A percentile compares a stretch with the other conserved stretches of the same genome.
Conservation (phyloP, 805 yeast genomes). For the Metschnikowia peoriensis region DNA sequence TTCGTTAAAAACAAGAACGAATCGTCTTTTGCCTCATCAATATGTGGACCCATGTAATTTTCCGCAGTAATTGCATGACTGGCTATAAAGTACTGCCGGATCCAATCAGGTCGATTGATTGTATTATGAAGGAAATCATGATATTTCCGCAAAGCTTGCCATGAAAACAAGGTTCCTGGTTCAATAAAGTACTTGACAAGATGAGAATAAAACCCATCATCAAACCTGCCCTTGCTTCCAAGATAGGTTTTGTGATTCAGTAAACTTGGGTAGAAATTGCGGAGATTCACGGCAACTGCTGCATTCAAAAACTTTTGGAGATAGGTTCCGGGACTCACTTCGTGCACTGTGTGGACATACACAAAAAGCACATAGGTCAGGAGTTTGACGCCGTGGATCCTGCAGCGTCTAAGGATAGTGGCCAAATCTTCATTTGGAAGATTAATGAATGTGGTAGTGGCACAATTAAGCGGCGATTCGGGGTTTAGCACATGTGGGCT, state of each 20-base stretch:
- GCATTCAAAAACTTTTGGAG: constrained; percentile 1
- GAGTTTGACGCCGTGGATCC: constrained; percentile 3
- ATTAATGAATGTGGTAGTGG: not conserved
- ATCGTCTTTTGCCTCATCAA: not conserved
- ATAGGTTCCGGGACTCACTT: constrained; percentile 3
- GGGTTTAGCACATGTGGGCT: not conserved
- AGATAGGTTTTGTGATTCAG: constrained; percentile 1
- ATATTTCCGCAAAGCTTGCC: constrained; percentile 5
- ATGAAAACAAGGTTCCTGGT: constrained; percentile 1
- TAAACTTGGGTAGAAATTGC: not conserved
- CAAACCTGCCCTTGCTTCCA: not conserved
- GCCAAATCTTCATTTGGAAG: not conserved
- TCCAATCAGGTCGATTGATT: constrained; percentile 1
- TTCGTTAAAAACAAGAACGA: constrained; percentile 3
- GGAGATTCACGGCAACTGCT: constrained; percentile 4
- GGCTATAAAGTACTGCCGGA: constrained; percentile 4
- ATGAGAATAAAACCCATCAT: constrained; percentile 7
- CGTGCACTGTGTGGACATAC: constrained; percentile 5
- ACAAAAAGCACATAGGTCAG: constrained; percentile 3
- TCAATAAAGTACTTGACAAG: not conserved
- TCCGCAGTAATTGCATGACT: constrained; percentile 4
- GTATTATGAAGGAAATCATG: constrained; percentile 4
- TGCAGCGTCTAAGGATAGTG: not conserved
- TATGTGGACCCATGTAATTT: not conserved
- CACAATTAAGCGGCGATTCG: constrained; percentile 2